phyloP scores from a whole-genome alignment of 495 filamentous ascomycete species.

The Neurospora sp. region DNA sequence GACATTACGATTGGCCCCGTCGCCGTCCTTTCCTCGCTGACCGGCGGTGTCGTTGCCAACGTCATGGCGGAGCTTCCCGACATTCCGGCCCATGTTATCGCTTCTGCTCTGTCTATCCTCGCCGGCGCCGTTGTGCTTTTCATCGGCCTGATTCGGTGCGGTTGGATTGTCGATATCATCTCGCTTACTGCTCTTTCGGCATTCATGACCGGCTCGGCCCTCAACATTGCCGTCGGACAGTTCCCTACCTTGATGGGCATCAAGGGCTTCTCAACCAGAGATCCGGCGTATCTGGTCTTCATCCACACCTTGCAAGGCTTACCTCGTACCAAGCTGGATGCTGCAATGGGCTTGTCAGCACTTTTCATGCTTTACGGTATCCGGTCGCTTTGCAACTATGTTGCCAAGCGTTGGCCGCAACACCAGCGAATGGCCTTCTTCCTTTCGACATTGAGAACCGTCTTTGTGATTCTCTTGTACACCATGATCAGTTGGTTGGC shows the following conservation, averaged over 20 bases:
- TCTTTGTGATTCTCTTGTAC: constrained; percentile 88
- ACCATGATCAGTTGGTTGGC: constrained; percentile 83
- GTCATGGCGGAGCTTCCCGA: constrained; percentile 49
- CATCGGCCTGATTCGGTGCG: constrained; percentile 68
- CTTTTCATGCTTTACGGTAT: constrained; percentile 76
- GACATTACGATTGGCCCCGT: constrained; percentile 99
- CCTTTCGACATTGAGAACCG: constrained; percentile 74
- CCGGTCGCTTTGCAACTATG: constrained; percentile 53
- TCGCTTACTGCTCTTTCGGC: constrained; percentile 83
- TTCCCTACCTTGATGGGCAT: constrained; percentile 80
- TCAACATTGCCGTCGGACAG: constrained; percentile 88
- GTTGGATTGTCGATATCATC: constrained; percentile 95
- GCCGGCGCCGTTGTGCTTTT: constrained; percentile 71
- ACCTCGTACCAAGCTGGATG: constrained; percentile 56
- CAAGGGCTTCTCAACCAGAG: constrained; percentile 62
- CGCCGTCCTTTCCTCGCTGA: constrained; percentile 87
- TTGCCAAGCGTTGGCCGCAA: constrained; percentile 59
- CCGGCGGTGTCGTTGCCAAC: constrained; percentile 64
- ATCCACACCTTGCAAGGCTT: constrained; percentile 82
- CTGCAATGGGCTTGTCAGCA: constrained; percentile 83
- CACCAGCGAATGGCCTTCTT: constrained; percentile 78
- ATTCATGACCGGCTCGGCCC: constrained; percentile 95
- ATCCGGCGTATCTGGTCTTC: constrained; percentile 70
- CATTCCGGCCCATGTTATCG: constrained; percentile 50
- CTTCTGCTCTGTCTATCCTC: constrained; percentile 71